phyloP scores from a whole-genome alignment of 2,329 filamentous ascomycete genomes.

The Huntiella savannae region DNA sequence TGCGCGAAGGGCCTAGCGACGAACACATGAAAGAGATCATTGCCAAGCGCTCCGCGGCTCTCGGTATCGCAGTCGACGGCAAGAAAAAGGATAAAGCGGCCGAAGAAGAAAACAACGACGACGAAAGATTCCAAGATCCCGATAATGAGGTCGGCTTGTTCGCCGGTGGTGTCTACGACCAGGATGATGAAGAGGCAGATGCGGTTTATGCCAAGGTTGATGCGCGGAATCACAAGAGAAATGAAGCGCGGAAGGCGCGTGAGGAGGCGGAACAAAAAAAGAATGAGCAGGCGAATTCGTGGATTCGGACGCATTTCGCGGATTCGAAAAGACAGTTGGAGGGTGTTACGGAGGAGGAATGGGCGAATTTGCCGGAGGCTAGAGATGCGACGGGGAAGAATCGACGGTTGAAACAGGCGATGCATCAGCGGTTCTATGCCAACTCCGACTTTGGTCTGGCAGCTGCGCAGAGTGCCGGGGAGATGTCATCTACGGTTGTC shows the following conservation, averaged over 20 bases:
- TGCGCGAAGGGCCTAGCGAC: constrained; percentile 83
- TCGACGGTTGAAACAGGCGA: constrained; percentile 62
- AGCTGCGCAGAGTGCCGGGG: constrained; percentile 58
- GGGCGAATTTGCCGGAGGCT: constrained; percentile 87
- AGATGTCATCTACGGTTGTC: constrained; percentile 74
- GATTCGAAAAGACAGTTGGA: constrained; percentile 82
- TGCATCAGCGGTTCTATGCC: constrained; percentile 76
- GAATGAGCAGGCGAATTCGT: constrained; percentile 93
- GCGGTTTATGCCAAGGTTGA: constrained; percentile 90
- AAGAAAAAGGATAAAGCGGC: constrained; percentile 54
- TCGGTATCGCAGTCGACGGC: constrained; percentile 49
- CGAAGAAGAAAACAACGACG: constrained; percentile 48
- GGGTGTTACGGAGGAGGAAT: constrained; percentile 83
- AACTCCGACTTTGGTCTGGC: constrained; percentile 92
- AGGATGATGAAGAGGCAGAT: constrained; percentile 95
- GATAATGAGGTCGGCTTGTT: constrained; percentile 95
- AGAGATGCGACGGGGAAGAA: constrained; percentile 94
- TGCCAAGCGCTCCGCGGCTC: constrained; percentile 73
- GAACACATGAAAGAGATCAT: constrained; percentile 97
- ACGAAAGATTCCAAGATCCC: constrained; percentile 78
- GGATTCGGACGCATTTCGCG: constrained; percentile 94
- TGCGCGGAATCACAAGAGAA: constrained; percentile 88
- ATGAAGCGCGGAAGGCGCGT: constrained; percentile 81
- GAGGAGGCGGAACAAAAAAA: constrained; percentile 82
- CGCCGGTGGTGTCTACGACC: constrained; percentile 85